Base-by-base conservation (phyloP, 176 grass and related monocot genomes). In the Phoenix dactylifera region DNA sequence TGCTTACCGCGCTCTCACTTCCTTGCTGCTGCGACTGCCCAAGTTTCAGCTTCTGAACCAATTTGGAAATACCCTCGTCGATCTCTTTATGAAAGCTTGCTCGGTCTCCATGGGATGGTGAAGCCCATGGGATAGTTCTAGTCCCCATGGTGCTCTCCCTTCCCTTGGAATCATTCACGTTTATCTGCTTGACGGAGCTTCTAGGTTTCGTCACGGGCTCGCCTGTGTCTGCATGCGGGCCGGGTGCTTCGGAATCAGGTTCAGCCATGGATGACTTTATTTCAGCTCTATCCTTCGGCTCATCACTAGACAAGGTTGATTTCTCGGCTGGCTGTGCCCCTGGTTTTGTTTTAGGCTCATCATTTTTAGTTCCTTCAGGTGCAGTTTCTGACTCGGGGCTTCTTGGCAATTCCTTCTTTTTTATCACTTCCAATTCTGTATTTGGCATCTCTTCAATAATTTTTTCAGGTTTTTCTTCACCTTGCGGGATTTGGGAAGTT, bases 21-120 rank as follows among this genome's bases (percentile, higher is more conserved):
- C 48, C 55, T 55, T 14, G 7, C 3, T 22, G 44, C 18, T 66
- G 39, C 12, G 44, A 16, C 60, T 15, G 65, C 58, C 9, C 55
- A 4, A 64, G 17, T n/a, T 64, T 62, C 10, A 86, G 52, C 65
- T 77, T 90, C 4, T 59, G 72, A 24, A 87, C 63, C 64, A 81
- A 60, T 23, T 65, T 76, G 22, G 74, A 65, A 18, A 84, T 65
- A 25, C 77, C 80, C 24, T 73, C 66, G 71, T 87, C 78, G 67
- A 87, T 62, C 7, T 84, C 77, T 62, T 83, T 78, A 52, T 81
- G 84, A 54, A 79, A 58, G 48, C 74, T 77, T 54, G 26, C 25
- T 14, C 18, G 14, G 30, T 28, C 58, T 16, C 58, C 49, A n/a
- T 7, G 16, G 30, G 26, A 60, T 30, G 58, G 3, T 16, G 58